phyloP scores from a whole-genome alignment of 495 filamentous ascomycete genomes.

The Sphaerosporella brunnea region DNA sequence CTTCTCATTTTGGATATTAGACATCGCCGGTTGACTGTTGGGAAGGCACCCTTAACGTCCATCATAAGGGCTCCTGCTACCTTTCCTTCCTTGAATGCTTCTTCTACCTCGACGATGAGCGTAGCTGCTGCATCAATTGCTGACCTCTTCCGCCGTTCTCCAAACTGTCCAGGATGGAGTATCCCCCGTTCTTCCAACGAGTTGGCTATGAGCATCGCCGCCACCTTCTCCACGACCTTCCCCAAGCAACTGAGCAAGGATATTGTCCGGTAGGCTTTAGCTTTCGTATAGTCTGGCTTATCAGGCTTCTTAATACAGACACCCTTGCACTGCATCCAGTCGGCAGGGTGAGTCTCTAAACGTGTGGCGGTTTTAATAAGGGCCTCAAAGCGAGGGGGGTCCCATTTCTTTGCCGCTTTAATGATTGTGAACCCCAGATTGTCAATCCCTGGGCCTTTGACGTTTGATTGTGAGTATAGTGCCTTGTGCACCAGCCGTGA shows the following conservation, averaged over 20 bases:
- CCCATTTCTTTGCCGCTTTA: no score
- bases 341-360: background rate
- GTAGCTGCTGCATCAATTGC: background rate
- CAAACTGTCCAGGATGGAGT: background rate
- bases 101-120: background rate
- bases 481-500: no score
- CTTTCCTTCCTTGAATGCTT: background rate
- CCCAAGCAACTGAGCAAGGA: slow-evolving; percentile 25
- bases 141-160: background rate
- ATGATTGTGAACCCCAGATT: no score
- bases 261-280: slow-evolving; percentile 22
- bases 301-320: slow-evolving; percentile 21
- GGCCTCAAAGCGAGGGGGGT: no score
- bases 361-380: no score
- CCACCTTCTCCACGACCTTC: slow-evolving; percentile 10
- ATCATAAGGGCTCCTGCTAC: background rate
- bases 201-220: background rate
- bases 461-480: no score
- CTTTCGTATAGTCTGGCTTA: slow-evolving; percentile 10
- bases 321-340: background rate
- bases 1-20: background rate
- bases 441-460: no score
- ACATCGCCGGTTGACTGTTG: background rate
- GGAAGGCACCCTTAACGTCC: background rate
- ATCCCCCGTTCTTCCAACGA: background rate